phyloP scores from a whole-genome alignment of 179 eudicot genomes.

The Spinacia oleracea region DNA sequence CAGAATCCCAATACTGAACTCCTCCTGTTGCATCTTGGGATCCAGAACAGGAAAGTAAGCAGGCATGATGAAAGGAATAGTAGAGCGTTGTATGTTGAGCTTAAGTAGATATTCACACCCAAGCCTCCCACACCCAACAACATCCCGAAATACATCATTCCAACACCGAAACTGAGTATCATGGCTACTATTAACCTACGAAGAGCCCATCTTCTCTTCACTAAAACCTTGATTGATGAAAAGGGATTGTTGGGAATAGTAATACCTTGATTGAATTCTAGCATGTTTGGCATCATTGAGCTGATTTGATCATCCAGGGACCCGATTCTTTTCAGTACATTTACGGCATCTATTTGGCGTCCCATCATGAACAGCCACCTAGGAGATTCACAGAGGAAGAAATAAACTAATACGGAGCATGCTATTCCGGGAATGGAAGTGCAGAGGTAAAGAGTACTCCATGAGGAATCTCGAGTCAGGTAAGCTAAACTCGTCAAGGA shows the following conservation, averaged over 20 bases:
- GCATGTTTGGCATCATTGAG: slow-evolving; percentile 6
- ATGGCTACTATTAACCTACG: slow-evolving; percentile 21
- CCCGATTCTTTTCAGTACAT: slow-evolving; percentile 18
- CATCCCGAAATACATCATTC: slow-evolving; percentile 34
- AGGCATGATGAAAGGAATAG: slow-evolving; percentile 26
- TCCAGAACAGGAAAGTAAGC: slow-evolving; percentile 29
- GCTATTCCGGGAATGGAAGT: slow-evolving; percentile 29
- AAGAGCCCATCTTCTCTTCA: slow-evolving; percentile 31
- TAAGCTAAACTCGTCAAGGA: slow-evolving; percentile 26
- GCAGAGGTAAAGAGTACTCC: slow-evolving; percentile 30
- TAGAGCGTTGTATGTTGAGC: slow-evolving; percentile 24
- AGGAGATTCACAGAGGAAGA: slow-evolving; percentile 31
- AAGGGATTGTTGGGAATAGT: slow-evolving; percentile 11
- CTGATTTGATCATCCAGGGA: slow-evolving; percentile 16
- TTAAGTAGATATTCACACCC: slow-evolving; percentile 28
- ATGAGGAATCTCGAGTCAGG: slow-evolving; percentile 21
- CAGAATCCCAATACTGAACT: slow-evolving; percentile 32
- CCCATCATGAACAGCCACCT: slow-evolving; percentile 32
- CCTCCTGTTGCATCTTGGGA: slow-evolving; percentile 31
- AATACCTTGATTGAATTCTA: background rate
- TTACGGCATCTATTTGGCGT: slow-evolving; percentile 19
- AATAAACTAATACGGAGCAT: slow-evolving; percentile 8
- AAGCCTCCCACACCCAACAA: slow-evolving; percentile 34
- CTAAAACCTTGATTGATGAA: slow-evolving; percentile 23
- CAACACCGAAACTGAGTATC: slow-evolving; percentile 34